These are phyloP conservation scores for Cyberlindnera euphorbiae DNA, from an alignment of 805 yeast species.

Conservation along the genomic window DNA sequence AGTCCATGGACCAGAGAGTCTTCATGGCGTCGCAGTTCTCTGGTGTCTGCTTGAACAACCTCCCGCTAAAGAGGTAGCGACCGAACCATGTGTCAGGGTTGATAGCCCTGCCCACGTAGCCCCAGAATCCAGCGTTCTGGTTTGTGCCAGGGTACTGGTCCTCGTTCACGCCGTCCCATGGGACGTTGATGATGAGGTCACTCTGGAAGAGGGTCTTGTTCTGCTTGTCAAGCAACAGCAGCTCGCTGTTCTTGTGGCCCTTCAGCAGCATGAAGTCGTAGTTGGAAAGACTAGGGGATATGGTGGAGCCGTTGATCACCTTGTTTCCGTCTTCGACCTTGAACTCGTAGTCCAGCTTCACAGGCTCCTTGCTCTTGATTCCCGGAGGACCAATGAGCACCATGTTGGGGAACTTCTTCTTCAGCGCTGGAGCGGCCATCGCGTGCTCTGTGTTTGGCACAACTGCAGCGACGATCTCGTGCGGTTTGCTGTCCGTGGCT, in stretches of 20 bases:
- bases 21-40: conserved; percentile 16
- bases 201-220: conserved; percentile 51
- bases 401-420: conserved; percentile 43
- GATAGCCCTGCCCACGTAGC: conserved; percentile 33
- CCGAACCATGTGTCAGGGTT: conserved; percentile 40
- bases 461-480: conserved; percentile 44
- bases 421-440: conserved; percentile 52
- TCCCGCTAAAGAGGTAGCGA: conserved; percentile 23
- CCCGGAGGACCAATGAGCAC: conserved; percentile 51
- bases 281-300: conserved; percentile 37
- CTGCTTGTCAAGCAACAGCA: conserved; percentile 43
- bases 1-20: conserved; percentile 33
- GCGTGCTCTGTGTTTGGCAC: conserved; percentile 65
- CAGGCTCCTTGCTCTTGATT: conserved; percentile 30
- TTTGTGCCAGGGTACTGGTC: conserved; percentile 40
- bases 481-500: conserved; percentile 29
- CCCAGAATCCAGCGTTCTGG: conserved; percentile 43
- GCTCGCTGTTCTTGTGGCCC: conserved; percentile 50
- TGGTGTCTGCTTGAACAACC: conserved; percentile 15
- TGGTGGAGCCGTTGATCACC: conserved; percentile 28
- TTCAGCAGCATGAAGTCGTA: conserved; percentile 56
- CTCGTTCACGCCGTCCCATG: conserved; percentile 42
- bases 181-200: conserved; percentile 57
- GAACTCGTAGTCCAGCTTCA: conserved; percentile 38
- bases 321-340: conserved; percentile 31